phyloP scores from a whole-genome alignment of 495 filamentous ascomycete species.

The Daldinia grandis region DNA sequence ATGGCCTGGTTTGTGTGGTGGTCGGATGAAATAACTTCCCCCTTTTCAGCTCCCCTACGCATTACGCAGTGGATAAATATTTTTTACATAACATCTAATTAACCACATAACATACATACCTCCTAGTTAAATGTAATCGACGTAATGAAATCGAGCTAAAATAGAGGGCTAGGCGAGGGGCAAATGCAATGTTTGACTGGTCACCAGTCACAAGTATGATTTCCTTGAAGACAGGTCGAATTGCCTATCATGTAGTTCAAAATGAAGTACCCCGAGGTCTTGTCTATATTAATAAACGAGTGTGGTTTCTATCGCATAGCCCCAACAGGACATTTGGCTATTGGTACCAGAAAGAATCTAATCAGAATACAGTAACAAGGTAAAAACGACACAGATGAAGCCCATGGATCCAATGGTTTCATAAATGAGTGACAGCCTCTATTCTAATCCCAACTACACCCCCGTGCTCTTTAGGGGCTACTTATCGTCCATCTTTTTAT shows the following conservation, averaged over 20 bases:
- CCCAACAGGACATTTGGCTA: not conserved
- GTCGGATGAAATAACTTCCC: not conserved
- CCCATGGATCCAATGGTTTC: not conserved
- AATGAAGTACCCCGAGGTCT: constrained; percentile 29
- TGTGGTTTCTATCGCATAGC: constrained; percentile 1
- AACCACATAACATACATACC: too few species aligned
- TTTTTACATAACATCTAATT: not conserved
- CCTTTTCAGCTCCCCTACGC: not conserved
- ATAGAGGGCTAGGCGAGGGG: too few species aligned
- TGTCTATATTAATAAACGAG: constrained; percentile 23
- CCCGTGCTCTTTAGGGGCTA: not conserved
- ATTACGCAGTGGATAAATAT: not conserved
- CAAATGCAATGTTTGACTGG: not conserved
- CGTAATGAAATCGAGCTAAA: too few species aligned
- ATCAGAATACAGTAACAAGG: constrained; percentile 1
- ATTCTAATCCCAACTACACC: not conserved
- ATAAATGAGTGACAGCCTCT: constrained; percentile 11
- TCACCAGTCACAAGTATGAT: not conserved
- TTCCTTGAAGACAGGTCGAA: constrained; percentile 4
- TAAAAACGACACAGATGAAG: constrained; percentile 6
- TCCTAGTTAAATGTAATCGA: too few species aligned
- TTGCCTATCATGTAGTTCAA: not conserved
- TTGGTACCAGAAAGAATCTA: not conserved
- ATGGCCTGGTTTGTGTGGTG: not conserved
- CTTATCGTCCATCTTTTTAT: not conserved